Base-by-base conservation (phyloP, 768 basidiomycete species). In the Phlegmacium glaucopus region DNA sequence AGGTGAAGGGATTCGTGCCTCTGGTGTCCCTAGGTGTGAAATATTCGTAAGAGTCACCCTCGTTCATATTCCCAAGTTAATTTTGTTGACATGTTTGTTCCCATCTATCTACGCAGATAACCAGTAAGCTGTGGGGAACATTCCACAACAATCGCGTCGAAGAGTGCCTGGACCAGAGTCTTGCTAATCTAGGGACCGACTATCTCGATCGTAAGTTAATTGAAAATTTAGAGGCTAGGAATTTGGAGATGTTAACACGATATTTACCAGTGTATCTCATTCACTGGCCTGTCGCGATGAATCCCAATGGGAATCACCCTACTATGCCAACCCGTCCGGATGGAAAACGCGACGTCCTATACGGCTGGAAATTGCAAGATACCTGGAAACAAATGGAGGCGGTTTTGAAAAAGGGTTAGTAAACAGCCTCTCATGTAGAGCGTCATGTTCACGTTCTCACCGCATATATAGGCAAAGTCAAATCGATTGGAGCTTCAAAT, bases 331-430 rank as follows among this genome's bases (percentile, higher is more conserved):
- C 69, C 10, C 79, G 77, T 29, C 76, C 82, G 1, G 72, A 83
- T 59, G 80, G 87, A 47, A 75, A 70, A 54, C 76, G 87, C 30
- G 87, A 90, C 59, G 70, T 87, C 39, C 79, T 83, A 54, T 74
- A 76, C 55, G 71, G 77, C 34, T 87, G 87, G 79, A 72, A 80
- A 22, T 61, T 90, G 57, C 69, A 63, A 43, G 77, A 90, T 42
- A 92, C 92, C 11, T 93, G 91, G 90, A 81, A 78, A 57, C 82
- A 86, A 63, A 85, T 94, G 85, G 91, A 93, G 63, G 80, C 70
- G 9, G 53, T 91, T 26, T 64, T 80, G 49, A 79, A 78, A 63
- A 83, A 79, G 57, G 87, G 86, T 71, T 45, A 52, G 60, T 50
- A 46, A 39, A 32, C 45, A 44, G 42, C 11, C 40, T 40, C 11